Conservation (phyloP, 345 rosid genomes). For the Hibiscus mutabilis region DNA sequence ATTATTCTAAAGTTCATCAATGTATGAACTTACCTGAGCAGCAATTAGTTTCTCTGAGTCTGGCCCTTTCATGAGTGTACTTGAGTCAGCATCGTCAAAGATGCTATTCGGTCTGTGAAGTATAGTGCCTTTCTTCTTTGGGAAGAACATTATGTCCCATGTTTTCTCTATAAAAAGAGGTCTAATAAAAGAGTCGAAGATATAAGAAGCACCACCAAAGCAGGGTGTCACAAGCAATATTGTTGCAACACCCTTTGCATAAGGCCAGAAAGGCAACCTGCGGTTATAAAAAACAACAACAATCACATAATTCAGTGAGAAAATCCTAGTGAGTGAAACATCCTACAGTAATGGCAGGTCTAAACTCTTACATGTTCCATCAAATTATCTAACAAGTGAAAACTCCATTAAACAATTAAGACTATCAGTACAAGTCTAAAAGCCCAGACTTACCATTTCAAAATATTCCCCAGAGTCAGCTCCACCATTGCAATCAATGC, state of each 20-base stretch:
- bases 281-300: not conserved
- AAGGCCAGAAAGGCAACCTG: slow-evolving; percentile 36
- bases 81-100: not conserved
- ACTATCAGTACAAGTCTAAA: no score
- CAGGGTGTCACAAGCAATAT: slow-evolving; percentile 25
- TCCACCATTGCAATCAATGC: slow-evolving; percentile 19
- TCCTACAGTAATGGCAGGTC: not conserved
- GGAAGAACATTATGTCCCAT: slow-evolving; percentile 10
- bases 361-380: not conserved
- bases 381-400: not conserved
- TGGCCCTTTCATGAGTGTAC: not conserved
- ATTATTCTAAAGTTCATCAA: not conserved
- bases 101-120: not conserved
- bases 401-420: not conserved
- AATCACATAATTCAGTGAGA: not conserved
- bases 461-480: slow-evolving; percentile 14
- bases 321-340: not conserved
- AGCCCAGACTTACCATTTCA: slow-evolving; percentile 20
- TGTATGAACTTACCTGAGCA: slow-evolving; percentile 17
- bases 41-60: slow-evolving; percentile 1
- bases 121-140: not conserved
- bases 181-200: slow-evolving; percentile 18
- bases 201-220: slow-evolving; percentile 31
- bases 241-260: slow-evolving; percentile 24
- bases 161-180: slow-evolving; percentile 11